Base-by-base conservation (phyloP, 1,284 basidiomycete genomes). In the Agroathelia rolfsii region DNA sequence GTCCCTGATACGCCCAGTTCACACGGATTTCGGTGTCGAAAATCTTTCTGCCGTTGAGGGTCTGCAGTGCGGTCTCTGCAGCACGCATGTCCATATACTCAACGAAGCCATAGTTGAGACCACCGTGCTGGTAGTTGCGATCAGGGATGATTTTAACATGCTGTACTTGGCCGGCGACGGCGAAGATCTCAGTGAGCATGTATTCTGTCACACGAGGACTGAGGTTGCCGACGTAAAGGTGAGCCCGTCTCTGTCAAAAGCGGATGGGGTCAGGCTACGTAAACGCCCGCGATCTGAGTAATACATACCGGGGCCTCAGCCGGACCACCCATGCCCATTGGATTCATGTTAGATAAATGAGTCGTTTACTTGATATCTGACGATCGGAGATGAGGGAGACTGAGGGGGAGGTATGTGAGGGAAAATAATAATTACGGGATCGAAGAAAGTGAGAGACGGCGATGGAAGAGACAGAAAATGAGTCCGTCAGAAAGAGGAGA, bases 81-180 rank as follows among this genome's bases (percentile, higher is more conserved):
- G 89, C 85, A 41, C 88, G 82, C 84, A 97, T 93, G 58, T 97
- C 92, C 56, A 84, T 82, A 64, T 93, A 95, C 63, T 94, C 90
- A 56, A 95, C 93, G 60, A 94, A 97, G 46, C 94, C 94, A 53
- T 97, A 98, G 69, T 95, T 96, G 59, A 94, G 82, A 37, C 90
- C 92, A 38, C 89, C 93, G 53, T 95, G 92, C 60, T 93, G 87
- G 58, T 90, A 95, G 68, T 93, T 96, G 49, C 90, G 79, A 64
- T 97, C 93, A 27, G 92, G 90, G 54, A 98, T 95, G 56, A 98
- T 96, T 77, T 97, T 97, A 56, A 95, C 93, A 50, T 89, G 85
- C 58, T 93, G 87, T 42, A 96, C 90, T 39, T 85, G 80, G 24
- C 93, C 93, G 50, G 89, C 87, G 48, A 95, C 88, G 51, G 87